Percentiles rank a stretch among this genome's conserved stretches.
Conservation (phyloP, 192 early-diverging fungal genomes). For the Rhizophagus sp. region DNA sequence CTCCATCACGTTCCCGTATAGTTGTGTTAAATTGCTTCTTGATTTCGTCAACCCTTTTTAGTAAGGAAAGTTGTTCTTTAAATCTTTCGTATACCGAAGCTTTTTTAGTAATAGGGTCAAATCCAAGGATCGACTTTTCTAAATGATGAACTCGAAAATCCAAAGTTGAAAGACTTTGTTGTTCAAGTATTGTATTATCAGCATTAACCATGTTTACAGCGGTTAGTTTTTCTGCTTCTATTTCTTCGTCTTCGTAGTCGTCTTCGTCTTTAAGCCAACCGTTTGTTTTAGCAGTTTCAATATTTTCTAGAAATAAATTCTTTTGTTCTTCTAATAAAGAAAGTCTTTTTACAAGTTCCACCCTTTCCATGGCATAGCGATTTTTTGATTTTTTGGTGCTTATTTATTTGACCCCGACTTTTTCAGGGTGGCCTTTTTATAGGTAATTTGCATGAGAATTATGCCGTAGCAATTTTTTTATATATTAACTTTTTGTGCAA, state of each 20-base stretch:
- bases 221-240: slow-evolving; percentile 8
- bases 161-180: not conserved
- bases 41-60: slow-evolving; percentile 30
- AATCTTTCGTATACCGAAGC: slow-evolving; percentile 1
- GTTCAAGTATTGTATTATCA: slow-evolving; percentile 16
- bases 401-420: slow-evolving; percentile 14
- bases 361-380: slow-evolving; percentile 31
- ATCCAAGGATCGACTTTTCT: slow-evolving; percentile 19
- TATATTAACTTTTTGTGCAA: not conserved
- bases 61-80: slow-evolving; percentile 8
- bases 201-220: slow-evolving; percentile 23
- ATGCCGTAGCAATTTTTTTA: not conserved
- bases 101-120: slow-evolving; percentile 18
- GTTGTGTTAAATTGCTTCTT: slow-evolving; percentile 34
- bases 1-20: slow-evolving; percentile 37
- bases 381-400: not conserved
- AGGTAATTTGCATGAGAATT: not conserved
- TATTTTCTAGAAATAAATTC: slow-evolving; percentile 5
- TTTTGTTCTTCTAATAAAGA: slow-evolving; percentile 31
- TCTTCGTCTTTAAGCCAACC: not conserved
- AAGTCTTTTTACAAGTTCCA: slow-evolving; percentile 27
- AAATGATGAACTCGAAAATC: slow-evolving; percentile 29
- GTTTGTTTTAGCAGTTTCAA: slow-evolving; percentile 9
- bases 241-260: not conserved
- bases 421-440: slow-evolving; percentile 4